Evolutionary conservation across 2,329 filamentous ascomycete species (phyloP), one percentile per base, ranked within the genome.

Genomic region (Paracoccidioides lutzii): DNA sequence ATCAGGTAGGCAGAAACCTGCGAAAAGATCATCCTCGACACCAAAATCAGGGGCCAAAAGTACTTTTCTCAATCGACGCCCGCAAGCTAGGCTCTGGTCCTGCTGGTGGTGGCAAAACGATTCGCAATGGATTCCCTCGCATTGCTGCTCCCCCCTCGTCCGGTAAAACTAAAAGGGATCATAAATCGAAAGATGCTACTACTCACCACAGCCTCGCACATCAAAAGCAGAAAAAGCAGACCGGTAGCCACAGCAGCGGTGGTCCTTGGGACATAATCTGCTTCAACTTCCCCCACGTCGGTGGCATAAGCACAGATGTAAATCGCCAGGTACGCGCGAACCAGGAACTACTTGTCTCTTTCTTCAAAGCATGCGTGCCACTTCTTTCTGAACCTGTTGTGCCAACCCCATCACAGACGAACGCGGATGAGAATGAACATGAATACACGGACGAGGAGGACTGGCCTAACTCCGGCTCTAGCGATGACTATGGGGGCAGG

Each of bases 211-310:
- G 10, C 30, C 49, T 15, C 6, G 14, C 15, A 46, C 32, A 44
- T 9, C 46, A 50, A 38, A 44, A 50, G 14, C 48, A 30, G 32
- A 33, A 45, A 30, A 45, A 51, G 32, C 49, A 53, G 22, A 53
- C 60, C 6, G 55, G 58, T 22, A 22, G 22, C 22, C 22, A 22
- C 22, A 22, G 22, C 48, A 50, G 57, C 32, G 65, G 65, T 14
- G 71, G 71, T 3, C 70, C 75, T 3, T 90, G 86, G 77, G 84
- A 95, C 69, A 80, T 82, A 56, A 84, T 97, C 59, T 78, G 91
- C 61, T 98, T 97, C 81, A 95, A 96, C 76, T 98, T 98, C 71
- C 93, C 93, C 40, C 93, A 98, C 74, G 87, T 94, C 3, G 93
- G 93, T 60, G 93, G 93, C 48, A 84, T 94, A 65, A 87, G 82